Evolutionary conservation across 257 asterid genomes (phyloP), one percentile per base, ranked within the genome.

Genomic region (Paulownia fortunei): DNA sequence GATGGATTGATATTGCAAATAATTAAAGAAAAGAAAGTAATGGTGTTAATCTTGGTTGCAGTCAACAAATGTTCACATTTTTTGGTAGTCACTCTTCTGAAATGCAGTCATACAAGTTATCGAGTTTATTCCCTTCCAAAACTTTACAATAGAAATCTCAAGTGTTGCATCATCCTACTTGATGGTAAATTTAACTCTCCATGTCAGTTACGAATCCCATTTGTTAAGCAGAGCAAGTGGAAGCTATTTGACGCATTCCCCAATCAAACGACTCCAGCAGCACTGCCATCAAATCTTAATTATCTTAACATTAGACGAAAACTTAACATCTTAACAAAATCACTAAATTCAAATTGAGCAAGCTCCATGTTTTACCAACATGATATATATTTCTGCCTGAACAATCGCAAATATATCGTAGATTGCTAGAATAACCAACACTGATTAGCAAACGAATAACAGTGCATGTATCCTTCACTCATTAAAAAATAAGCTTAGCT

Each of bases 71-170:
- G 46, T 19, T 21, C 52, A 41, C 44, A 62, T 74, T 19, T 36
- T 36, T 21, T 3, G 37, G 8, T 54, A 6, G 59, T 55, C 23
- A 54, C 24, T 30, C 27, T 54, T 37, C 34, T 36, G 21, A 60
- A 63, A 63, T 16, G 8, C 19, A 15, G 13, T n/a, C 64, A 32
- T 44, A 36, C 77, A 21, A 16, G 51, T 70, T 59, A 60, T 47
- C 4, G 3, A 66, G 44, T 16, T 55, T 36, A 4, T 30, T 19
- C 59, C 65, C 39, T 69, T 56, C 30, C 6, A 19, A 47, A 69
- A 69, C n/a, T n/a, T n/a, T n/a, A n/a, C 44, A 69, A 69, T 2
- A 47, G 44, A 69, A 46, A 51, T 5, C 44, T 64, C 71, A 71
- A 71, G 46, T 30, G 5, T 62, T 42, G 37, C 34, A 47, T 60